phyloP scores from a whole-genome alignment of 371 early-diverging fungal genomes.

The Apophysomyces variabilis region DNA sequence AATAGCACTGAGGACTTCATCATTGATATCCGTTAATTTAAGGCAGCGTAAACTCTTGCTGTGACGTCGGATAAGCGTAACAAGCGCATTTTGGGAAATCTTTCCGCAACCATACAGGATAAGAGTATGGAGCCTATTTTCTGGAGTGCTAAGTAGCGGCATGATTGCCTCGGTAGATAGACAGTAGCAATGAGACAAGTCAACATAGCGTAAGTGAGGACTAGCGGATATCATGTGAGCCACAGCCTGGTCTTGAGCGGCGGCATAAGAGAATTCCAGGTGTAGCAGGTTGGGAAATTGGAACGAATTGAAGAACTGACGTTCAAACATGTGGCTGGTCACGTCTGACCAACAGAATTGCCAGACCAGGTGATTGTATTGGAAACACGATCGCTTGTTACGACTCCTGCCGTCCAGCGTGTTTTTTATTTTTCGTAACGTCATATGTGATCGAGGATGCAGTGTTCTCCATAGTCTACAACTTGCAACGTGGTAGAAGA shows the following conservation, averaged over 20 bases:
- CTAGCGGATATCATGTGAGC: constrained; percentile 32
- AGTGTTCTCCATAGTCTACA: constrained; percentile 40
- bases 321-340: constrained; percentile 27
- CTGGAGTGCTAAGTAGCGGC: constrained; percentile 33
- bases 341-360: constrained; percentile 35
- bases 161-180: constrained; percentile 45
- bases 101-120: constrained; percentile 48
- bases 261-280: constrained; percentile 48
- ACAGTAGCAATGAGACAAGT: constrained; percentile 50
- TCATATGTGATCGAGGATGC: constrained; percentile 39
- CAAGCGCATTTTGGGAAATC: constrained; percentile 34
- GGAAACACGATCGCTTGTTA: constrained; percentile 15
- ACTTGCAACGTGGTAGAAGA: constrained; percentile 35
- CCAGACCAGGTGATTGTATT: constrained; percentile 35
- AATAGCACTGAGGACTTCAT: constrained; percentile 35
- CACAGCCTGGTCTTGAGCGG: constrained; percentile 44
- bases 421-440: constrained; percentile 42
- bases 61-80: constrained; percentile 38
- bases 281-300: constrained; percentile 39
- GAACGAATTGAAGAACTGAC: constrained; percentile 37
- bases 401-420: constrained; percentile 37
- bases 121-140: constrained; percentile 32
- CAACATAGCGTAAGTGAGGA: constrained; percentile 33
- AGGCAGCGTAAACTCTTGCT: constrained; percentile 30
- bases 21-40: constrained; percentile 45